A percentile compares a stretch with the other conserved stretches of the same genome.
Evolutionary conservation across 169 alveolate genomes (phyloP).

Genomic region (Eimeria falciformis): DNA sequence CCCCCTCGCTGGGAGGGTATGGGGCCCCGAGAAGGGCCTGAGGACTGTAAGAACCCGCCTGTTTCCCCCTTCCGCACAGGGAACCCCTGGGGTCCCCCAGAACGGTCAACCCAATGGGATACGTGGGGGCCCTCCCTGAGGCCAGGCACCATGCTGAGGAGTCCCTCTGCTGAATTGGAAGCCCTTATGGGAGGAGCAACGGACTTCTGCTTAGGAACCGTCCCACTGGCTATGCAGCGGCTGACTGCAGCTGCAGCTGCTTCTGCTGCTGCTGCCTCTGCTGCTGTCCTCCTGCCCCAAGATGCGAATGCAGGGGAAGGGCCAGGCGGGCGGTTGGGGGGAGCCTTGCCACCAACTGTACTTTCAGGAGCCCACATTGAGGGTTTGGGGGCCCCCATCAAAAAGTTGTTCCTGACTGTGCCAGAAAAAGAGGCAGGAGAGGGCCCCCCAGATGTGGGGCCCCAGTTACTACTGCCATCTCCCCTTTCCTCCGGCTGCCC

Average conservation of each 20-base stretch:
- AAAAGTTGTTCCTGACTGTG: not conserved
- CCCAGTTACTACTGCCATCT: no score
- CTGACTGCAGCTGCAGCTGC: constrained; percentile 74
- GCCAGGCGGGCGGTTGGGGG: constrained; percentile 12
- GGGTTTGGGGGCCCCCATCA: constrained; percentile 1
- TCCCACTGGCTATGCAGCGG: constrained; percentile 43
- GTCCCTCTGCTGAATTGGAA: no score
- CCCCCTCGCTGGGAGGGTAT: not conserved
- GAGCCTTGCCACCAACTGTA: constrained; percentile 4
- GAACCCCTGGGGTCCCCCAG: constrained; percentile 24
- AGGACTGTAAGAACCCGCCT: not conserved
- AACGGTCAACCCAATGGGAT: not conserved
- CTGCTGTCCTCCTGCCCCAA: constrained; percentile 33
- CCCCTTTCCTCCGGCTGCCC: no score
- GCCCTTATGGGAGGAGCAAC: no score
- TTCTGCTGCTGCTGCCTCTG: constrained; percentile 74
- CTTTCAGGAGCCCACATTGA: constrained; percentile 1
- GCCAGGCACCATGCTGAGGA: no score
- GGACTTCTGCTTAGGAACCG: constrained; percentile 13
- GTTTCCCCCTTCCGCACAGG: not conserved
- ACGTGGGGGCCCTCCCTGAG: constrained; percentile 18
- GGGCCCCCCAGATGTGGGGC: no score
- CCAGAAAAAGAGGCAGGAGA: constrained; percentile 1
- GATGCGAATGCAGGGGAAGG: no score
- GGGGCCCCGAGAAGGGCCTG: not conserved